Base-by-base conservation (phyloP, 2,329 filamentous ascomycete genomes). In the Aureobasidium sp. region DNA sequence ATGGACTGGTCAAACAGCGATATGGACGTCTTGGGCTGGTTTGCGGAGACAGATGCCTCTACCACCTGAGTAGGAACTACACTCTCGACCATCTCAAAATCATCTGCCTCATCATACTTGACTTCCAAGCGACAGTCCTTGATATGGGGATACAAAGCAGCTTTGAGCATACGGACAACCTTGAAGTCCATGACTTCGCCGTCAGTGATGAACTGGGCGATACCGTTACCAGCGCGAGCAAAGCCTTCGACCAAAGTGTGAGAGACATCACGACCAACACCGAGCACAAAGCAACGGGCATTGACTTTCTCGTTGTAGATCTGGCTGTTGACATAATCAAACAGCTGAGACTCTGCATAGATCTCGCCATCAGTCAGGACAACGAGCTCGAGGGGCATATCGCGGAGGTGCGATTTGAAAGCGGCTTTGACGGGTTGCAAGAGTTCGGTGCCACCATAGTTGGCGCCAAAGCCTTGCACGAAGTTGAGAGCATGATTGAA, bases 161-260 rank as follows among this genome's bases (percentile, higher is more conserved):
- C 87, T 69, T 88, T 89, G 62, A 91, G 76, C 88, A 91, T 91
- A 2, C 88, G 81, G 2, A 91, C 79, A 0, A 90, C 80, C 69
- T 88, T 88, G 65, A 76, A 81, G 67, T 88, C 84, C 73, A 90
- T 82, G 68, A 85, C 84, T 70, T 91, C 88, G 1, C 81, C 75
- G 7, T 82, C 73, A 1, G 77, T 77, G 0, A 90, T 86, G 0
- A 81, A 77, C 70, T 91, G 87, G 6, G 78, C 75, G 62, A 82
- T 83, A 0, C 84, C 84, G 58, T 82, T 81, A 0, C 83, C 84
- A 14, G 79, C 78, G 56, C 78, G 76, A 19, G 83, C 83, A 62
- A 86, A 75, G 1, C 83, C 83, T 67, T 86, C 80, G 12, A 86
- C 78, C 2, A 86, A 72, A 1, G 81, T 76, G 66, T 82, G 79